phyloP scores from a whole-genome alignment of 2,329 filamentous ascomycete species.

The Grosmannia penicillata region DNA sequence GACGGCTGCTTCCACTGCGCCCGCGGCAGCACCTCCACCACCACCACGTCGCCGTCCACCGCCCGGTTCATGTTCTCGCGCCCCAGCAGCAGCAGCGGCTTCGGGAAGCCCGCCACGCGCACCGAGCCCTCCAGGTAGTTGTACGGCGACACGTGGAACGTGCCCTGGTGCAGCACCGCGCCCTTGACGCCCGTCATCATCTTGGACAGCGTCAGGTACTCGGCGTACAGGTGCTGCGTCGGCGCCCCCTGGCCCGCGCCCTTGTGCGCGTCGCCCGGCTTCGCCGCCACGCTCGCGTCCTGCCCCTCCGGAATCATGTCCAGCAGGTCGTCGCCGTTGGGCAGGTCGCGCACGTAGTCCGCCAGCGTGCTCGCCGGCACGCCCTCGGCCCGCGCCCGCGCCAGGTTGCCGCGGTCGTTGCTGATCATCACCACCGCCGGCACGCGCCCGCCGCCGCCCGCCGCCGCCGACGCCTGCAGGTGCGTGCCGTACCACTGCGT shows the following conservation, averaged over 20 bases:
- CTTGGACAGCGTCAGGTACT: slow-evolving; percentile 78
- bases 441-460: slow-evolving; percentile 29
- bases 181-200: slow-evolving; percentile 89
- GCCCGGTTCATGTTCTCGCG: slow-evolving; percentile 93
- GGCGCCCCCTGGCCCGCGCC: slow-evolving; percentile 14
- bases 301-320: slow-evolving; percentile 84
- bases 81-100: slow-evolving; percentile 73
- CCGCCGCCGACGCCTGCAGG: slow-evolving; percentile 43
- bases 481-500: slow-evolving; percentile 86
- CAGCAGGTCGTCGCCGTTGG: slow-evolving; percentile 70
- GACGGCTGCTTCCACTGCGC: slow-evolving; percentile 97
- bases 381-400: slow-evolving; percentile 62
- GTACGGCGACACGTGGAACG: slow-evolving; percentile 93
- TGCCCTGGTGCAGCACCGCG: slow-evolving; percentile 80
- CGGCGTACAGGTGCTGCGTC: slow-evolving; percentile 64
- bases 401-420: slow-evolving; percentile 77
- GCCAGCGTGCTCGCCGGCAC: slow-evolving; percentile 53
- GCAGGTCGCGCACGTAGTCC: slow-evolving; percentile 72
- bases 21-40: slow-evolving; percentile 82
- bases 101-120: slow-evolving; percentile 79
- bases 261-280: slow-evolving; percentile 24
- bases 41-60: slow-evolving; percentile 81
- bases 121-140: slow-evolving; percentile 95
- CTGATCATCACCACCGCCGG: slow-evolving; percentile 86
- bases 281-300: slow-evolving; percentile 49